Percentiles rank a stretch among this genome's conserved stretches.
Conservation (phyloP, 495 filamentous ascomycete genomes). For the Penicillium angulare region DNA sequence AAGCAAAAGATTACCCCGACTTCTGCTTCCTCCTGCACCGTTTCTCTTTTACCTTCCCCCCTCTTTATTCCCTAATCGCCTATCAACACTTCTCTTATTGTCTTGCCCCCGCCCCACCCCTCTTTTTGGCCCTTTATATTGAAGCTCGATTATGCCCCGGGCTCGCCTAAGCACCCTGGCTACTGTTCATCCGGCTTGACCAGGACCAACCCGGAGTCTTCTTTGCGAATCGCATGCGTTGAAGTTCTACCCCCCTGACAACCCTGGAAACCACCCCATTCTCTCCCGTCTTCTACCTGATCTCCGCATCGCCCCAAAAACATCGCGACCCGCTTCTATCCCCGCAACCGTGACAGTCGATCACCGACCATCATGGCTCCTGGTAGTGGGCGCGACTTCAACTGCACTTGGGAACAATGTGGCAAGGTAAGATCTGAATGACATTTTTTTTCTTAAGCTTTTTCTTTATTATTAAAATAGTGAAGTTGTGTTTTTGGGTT, state of each 20-base stretch:
- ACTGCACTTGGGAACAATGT: constrained; percentile 48
- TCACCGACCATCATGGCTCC: constrained; percentile 38
- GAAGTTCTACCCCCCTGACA: constrained; percentile 10
- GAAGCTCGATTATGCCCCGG: constrained; percentile 22
- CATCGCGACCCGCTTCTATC: constrained; percentile 19
- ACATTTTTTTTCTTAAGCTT: too few relatives aligned
- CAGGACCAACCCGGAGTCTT: constrained; percentile 16
- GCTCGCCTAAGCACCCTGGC: constrained; percentile 15
- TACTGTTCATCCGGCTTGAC: constrained; percentile 21
- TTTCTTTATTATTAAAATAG: too few relatives aligned
- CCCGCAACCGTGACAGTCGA: constrained; percentile 15
- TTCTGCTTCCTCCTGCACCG: constrained; percentile 3
- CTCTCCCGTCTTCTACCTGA: constrained; percentile 13
- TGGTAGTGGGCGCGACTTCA: constrained; percentile 45
- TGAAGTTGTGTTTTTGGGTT: too few relatives aligned
- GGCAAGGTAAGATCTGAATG: too few relatives aligned
- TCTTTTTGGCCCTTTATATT: constrained; percentile 5
- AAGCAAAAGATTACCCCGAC: neutral
- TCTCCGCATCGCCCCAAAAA: too few relatives aligned
- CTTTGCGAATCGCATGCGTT: constrained; percentile 18
- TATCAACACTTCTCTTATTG: constrained; percentile 1
- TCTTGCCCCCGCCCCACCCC: constrained; percentile 8
- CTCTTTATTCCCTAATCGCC: constrained; percentile 4
- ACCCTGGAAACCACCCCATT: constrained; percentile 4
- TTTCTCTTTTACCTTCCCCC: constrained; percentile 3